Percentiles rank a stretch among this genome's conserved stretches.
Evolutionary conservation across 176 grass and related monocot genomes (phyloP).

Genomic region (Oryza glaberrima): DNA sequence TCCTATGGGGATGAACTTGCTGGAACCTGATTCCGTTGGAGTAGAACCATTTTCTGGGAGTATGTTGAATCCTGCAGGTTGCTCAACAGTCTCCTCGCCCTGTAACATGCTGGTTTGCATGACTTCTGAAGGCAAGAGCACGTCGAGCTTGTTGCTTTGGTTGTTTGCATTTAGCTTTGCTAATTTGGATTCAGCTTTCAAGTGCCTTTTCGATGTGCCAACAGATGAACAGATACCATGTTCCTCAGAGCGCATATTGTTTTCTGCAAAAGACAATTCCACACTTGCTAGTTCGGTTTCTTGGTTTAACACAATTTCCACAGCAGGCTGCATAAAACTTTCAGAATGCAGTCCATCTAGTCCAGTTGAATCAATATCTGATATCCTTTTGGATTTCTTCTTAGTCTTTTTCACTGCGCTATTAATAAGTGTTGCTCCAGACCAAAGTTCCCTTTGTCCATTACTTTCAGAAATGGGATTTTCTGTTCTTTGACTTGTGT

Average conservation of each 20-base stretch:
- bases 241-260: slow-evolving; percentile 8
- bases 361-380: slow-evolving; percentile 55
- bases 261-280: slow-evolving; percentile 25
- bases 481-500: slow-evolving; percentile 16
- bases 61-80: slow-evolving; percentile 3
- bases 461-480: slow-evolving; percentile 25
- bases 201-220: slow-evolving; percentile 13
- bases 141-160: slow-evolving; percentile 18
- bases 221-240: slow-evolving; percentile 29
- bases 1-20: not conserved
- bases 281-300: slow-evolving; percentile 13
- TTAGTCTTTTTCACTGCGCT: slow-evolving; percentile 55
- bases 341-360: slow-evolving; percentile 42
- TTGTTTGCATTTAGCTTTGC: slow-evolving; percentile 34
- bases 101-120: slow-evolving; percentile 3
- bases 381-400: slow-evolving; percentile 75
- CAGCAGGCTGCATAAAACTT: slow-evolving; percentile 30
- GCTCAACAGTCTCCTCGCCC: not conserved
- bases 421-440: slow-evolving; percentile 42
- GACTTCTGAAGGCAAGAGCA: slow-evolving; percentile 20
- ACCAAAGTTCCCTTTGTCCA: slow-evolving; percentile 14
- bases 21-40: slow-evolving; percentile 17
- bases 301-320: slow-evolving; percentile 30
- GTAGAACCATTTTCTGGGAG: slow-evolving; percentile 25
- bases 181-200: slow-evolving; percentile 41